Evolutionary conservation across 2,329 filamentous ascomycete species (phyloP), one percentile per base, ranked within the genome.

Genomic region (Beauveria medogensis): DNA sequence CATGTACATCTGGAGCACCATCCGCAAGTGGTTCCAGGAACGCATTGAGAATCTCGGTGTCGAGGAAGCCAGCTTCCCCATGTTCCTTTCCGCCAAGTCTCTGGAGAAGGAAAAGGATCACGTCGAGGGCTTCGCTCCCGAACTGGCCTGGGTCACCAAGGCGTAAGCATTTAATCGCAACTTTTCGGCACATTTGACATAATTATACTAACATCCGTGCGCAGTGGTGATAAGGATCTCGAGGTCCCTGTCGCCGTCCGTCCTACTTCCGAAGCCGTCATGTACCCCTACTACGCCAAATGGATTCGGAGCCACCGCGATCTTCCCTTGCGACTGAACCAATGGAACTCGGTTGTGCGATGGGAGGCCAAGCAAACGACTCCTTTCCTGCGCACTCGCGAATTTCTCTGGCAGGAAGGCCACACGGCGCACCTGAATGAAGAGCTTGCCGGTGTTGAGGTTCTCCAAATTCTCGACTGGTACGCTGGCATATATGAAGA

Each of bases 391-490:
- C 83, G 93, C 68, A 93, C 93, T 51, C 83, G 95, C 73, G 94
- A 99, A 75, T 99, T 99, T 76, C 77, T 97, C 66, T 99, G 94
- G 94, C 94, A 99, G 75, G 94, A 99, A 78, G 92, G 92, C 26
- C 94, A 97, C 78, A 85, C 82, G 37, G 94, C 94, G 48, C 92
- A 97, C 75, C 76, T 97, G 69, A 96, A 90, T 1, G 86, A 96
- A 74, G 82, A 89, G 67, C 82, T 85, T 65, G 93, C 94, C 50
- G 88, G 85, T 54, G 82, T 89, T 70, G 95, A 99, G 73, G 94
- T 97, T 10, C 77, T 94, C 63, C 83, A 97, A 75, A 99, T 99
- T 66, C 84, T 99, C 50, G 92, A 97, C 72, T 86, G 90, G 68
- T 99, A 99, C 70, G 91, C 92, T 48, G 86, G 86, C 65, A 87